Percentiles rank a stretch among this genome's conserved stretches.
These are phyloP conservation scores for Solanum rostratum DNA, from an alignment of 257 asterid genomes.

Conservation along the genomic window DNA sequence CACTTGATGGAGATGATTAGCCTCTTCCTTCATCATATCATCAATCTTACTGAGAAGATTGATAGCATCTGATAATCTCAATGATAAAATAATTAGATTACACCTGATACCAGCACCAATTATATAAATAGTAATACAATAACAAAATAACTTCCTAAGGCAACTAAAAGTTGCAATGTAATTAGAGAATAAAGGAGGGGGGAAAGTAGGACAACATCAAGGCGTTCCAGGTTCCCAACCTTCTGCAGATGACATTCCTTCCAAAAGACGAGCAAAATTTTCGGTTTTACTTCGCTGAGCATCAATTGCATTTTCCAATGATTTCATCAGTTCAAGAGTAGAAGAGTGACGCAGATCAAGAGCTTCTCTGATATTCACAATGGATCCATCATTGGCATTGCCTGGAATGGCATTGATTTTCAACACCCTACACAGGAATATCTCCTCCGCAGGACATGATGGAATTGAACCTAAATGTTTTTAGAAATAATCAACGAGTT, in stretches of 20 bases:
- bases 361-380: conserved; percentile 40
- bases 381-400: conserved; percentile 28
- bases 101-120: background rate
- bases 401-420: conserved; percentile 26
- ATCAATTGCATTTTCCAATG: conserved; percentile 53
- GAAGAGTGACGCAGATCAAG: conserved; percentile 60
- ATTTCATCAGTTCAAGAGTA: conserved; percentile 61
- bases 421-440: conserved; percentile 74
- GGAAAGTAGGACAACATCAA: background rate
- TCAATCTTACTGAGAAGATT: conserved; percentile 48
- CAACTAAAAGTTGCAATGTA: background rate
- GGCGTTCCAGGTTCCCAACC: conserved; percentile 33
- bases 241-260: conserved; percentile 57
- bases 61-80: conserved; percentile 39
- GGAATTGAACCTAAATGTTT: conserved; percentile 54
- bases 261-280: conserved; percentile 40
- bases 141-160: background rate
- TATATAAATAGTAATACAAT: background rate
- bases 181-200: background rate
- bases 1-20: conserved; percentile 35
- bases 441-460: conserved; percentile 71
- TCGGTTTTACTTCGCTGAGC: conserved; percentile 56
- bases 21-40: conserved; percentile 65
- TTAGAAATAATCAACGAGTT: background rate
- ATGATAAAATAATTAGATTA: background rate